Conservation (phyloP, 2,329 filamentous ascomycete genomes). For the Aquanectria penicillioides region DNA sequence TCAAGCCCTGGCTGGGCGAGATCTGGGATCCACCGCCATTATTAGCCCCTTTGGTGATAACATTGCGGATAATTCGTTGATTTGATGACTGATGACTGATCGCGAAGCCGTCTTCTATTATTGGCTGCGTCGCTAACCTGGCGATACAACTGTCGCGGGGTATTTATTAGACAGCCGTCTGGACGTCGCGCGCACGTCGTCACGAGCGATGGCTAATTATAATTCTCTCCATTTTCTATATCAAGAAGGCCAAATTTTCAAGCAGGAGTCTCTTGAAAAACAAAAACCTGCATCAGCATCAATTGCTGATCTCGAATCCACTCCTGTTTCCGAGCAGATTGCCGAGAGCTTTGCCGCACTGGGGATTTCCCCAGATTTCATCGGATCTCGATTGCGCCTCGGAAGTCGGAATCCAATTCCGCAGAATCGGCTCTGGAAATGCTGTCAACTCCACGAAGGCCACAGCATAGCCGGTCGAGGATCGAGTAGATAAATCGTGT, state of each 20-base stretch:
- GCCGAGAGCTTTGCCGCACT: not conserved
- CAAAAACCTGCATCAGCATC: too few relatives aligned
- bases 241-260: too few relatives aligned
- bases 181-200: too few relatives aligned
- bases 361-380: not conserved
- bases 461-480: not conserved
- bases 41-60: too few relatives aligned
- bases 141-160: too few relatives aligned
- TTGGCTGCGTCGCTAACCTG: not conserved
- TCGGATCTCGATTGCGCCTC: not conserved
- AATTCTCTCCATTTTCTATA: too few relatives aligned
- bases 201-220: too few relatives aligned
- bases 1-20: not conserved
- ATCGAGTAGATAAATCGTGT: constrained; percentile 6
- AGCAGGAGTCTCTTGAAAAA: too few relatives aligned
- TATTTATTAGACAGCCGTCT: too few relatives aligned
- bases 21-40: not conserved
- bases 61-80: constrained; percentile 1
- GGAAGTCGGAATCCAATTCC: constrained; percentile 10
- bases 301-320: too few relatives aligned
- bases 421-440: constrained; percentile 2
- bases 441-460: not conserved
- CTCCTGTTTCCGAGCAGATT: not conserved
- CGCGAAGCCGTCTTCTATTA: not conserved
- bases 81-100: not conserved